phyloP scores from a whole-genome alignment of 345 rosid species.

The Salix brachista region DNA sequence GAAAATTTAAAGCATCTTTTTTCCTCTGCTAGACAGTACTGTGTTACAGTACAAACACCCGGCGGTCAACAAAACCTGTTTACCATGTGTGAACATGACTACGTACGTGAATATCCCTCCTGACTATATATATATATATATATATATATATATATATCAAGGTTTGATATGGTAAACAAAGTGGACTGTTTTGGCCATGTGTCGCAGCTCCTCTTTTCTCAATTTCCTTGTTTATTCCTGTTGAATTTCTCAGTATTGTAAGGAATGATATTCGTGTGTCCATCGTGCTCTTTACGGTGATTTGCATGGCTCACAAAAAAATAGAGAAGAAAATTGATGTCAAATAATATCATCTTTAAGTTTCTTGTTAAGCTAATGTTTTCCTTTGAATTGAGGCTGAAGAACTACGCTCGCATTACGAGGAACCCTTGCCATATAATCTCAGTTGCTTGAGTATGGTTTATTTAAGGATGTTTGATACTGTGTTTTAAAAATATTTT shows the following conservation, averaged over 20 bases:
- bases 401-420: background rate
- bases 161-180: slow-evolving; percentile 16
- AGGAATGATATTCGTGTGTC: background rate
- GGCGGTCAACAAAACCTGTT: background rate
- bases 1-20: background rate
- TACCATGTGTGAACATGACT: background rate
- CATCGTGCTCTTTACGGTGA: background rate
- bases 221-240: background rate
- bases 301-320: background rate
- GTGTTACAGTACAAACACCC: background rate
- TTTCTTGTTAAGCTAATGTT: background rate
- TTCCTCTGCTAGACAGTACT: background rate
- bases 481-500: too few relatives aligned
- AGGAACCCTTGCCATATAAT: background rate
- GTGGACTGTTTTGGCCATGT: background rate
- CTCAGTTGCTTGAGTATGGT: background rate
- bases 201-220: background rate
- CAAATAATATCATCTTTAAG: too few relatives aligned
- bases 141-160: background rate
- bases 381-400: background rate
- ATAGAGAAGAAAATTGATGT: background rate
- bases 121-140: too few relatives aligned
- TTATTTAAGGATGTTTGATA: background rate
- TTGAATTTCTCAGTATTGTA: background rate
- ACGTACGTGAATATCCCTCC: background rate